Percentiles rank a stretch among this genome's conserved stretches.
phyloP scores from a whole-genome alignment of 768 basidiomycete genomes.

The Tulasnella sp. region DNA sequence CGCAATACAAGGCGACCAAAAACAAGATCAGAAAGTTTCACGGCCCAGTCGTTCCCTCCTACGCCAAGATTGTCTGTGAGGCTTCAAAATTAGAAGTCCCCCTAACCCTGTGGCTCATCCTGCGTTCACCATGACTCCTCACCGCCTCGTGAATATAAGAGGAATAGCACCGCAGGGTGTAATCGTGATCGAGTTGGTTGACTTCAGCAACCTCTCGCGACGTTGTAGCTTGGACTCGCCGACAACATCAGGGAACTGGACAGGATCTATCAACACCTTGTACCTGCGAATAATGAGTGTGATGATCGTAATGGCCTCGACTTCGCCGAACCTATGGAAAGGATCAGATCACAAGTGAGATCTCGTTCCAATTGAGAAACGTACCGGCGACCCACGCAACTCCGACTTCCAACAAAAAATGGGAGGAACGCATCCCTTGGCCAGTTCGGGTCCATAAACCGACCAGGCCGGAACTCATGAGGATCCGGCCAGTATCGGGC shows the following conservation, averaged over 20 bases:
- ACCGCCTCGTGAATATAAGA: background rate
- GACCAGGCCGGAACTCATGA: background rate
- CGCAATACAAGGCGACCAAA: no score
- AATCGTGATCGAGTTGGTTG: background rate
- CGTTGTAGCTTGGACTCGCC: background rate
- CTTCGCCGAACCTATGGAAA: constrained; percentile 6
- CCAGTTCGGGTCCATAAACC: constrained; percentile 8
- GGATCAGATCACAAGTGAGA: no score
- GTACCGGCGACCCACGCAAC: constrained; percentile 5
- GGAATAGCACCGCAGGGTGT: background rate
- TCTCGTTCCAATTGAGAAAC: background rate
- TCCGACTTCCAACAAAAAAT: constrained; percentile 1
- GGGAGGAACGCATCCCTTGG: constrained; percentile 11
- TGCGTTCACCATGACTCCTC: no score
- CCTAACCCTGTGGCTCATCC: no score
- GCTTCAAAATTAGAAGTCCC: no score
- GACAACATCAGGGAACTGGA: background rate
- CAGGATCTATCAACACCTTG: background rate
- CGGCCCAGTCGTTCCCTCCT: no score
- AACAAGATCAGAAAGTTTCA: no score
- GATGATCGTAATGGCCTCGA: constrained; percentile 4
- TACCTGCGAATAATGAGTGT: background rate
- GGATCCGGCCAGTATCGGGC: constrained; percentile 12
- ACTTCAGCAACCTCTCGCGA: constrained; percentile 4
- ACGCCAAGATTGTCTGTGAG: no score